These are phyloP conservation scores for Pichia rugopelliculosa DNA, from an alignment of 805 yeast species.

Conservation along the genomic window DNA sequence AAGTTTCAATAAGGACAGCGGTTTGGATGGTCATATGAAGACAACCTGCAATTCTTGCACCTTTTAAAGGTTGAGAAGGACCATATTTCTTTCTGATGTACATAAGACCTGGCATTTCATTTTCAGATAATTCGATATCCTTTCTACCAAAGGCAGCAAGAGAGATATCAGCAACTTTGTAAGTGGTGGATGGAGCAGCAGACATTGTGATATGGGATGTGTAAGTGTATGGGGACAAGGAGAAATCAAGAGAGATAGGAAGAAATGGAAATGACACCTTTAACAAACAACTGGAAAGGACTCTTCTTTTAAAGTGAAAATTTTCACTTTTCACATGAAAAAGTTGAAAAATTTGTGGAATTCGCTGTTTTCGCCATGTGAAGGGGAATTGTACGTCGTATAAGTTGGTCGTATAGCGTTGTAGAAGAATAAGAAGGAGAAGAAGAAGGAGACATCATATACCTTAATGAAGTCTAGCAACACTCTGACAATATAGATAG, in stretches of 20 bases:
- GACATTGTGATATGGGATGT: conserved; percentile 35
- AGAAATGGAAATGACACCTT: too few species aligned
- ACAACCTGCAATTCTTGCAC: conserved; percentile 99
- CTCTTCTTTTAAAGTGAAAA: background rate
- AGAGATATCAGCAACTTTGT: conserved; percentile 96
- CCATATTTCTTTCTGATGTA: conserved; percentile 93
- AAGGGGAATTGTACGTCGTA: too few species aligned
- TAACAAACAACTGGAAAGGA: background rate
- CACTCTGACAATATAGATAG: too few species aligned
- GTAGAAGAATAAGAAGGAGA: too few species aligned
- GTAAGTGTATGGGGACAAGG: background rate
- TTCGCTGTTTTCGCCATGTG: background rate
- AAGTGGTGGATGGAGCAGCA: conserved; percentile 60
- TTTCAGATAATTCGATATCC: conserved; percentile 97
- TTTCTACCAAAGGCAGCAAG: conserved; percentile 99
- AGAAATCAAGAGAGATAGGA: background rate
- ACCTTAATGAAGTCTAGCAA: too few species aligned
- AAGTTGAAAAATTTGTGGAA: background rate
- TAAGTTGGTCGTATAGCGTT: too few species aligned
- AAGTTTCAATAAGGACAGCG: conserved; percentile 96
- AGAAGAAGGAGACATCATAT: too few species aligned
- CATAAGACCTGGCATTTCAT: conserved; percentile 99
- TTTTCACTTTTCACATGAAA: background rate
- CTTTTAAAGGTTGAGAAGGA: conserved; percentile 86
- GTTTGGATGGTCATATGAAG: conserved; percentile 99